These are phyloP conservation scores for Apiospora pterosperma DNA, from an alignment of 2,329 filamentous ascomycete species.

Conservation along the genomic window DNA sequence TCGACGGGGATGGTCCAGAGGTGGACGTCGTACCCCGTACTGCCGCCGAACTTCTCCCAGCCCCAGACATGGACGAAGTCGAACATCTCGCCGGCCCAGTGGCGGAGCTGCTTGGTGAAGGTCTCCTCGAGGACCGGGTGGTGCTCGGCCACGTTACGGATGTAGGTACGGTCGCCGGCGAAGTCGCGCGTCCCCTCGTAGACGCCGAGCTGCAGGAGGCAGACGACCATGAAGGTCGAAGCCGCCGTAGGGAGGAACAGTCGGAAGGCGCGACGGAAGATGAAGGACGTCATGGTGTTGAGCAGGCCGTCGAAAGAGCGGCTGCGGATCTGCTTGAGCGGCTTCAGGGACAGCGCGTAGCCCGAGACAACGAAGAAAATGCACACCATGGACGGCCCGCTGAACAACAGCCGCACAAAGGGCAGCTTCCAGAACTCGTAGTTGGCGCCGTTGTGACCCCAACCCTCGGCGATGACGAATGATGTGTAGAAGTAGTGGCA, in stretches of 20 bases:
- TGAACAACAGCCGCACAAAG: conserved; percentile 50
- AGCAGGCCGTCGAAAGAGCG: conserved; percentile 37
- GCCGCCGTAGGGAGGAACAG: conserved; percentile 49
- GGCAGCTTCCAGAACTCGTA: conserved; percentile 49
- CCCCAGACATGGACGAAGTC: conserved; percentile 48
- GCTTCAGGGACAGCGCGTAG: conserved; percentile 55
- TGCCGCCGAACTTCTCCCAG: conserved; percentile 46
- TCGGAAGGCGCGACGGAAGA: conserved; percentile 49
- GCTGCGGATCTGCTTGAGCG: conserved; percentile 42
- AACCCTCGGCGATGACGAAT: conserved; percentile 49
- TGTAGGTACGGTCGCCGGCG: conserved; percentile 36
- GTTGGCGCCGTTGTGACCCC: conserved; percentile 41
- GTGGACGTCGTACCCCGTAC: conserved; percentile 53
- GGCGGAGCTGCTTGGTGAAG: conserved; percentile 35
- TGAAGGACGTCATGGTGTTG: conserved; percentile 44
- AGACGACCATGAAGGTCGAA: conserved; percentile 45
- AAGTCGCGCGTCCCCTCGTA: conserved; percentile 49
- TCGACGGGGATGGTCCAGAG: conserved; percentile 63
- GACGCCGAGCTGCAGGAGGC: conserved; percentile 40
- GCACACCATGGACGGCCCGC: conserved; percentile 54
- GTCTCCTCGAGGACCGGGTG: conserved; percentile 39
- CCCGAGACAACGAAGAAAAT: conserved; percentile 62
- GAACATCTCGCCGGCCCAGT: conserved; percentile 47
- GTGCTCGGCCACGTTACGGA: conserved; percentile 47
- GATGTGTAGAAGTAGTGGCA: conserved; percentile 54